A percentile compares a stretch with the other conserved stretches of the same genome.
phyloP scores from a whole-genome alignment of 1,284 basidiomycete genomes.

The Sporisorium reilianum region DNA sequence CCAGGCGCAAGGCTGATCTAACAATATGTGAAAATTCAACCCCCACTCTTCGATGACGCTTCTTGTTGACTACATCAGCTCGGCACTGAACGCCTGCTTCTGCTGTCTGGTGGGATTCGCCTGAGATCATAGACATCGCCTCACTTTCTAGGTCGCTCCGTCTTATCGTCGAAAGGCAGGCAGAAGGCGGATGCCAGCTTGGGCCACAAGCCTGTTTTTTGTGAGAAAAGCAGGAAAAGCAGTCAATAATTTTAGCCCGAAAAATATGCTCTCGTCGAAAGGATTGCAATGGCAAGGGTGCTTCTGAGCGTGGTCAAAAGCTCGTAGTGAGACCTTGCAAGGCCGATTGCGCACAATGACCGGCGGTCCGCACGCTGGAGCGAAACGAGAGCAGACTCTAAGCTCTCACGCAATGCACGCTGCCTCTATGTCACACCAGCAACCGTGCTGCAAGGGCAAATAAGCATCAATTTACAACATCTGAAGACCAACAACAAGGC shows the following conservation, averaged over 20 bases:
- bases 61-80: background rate
- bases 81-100: no score
- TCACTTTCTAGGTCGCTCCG: background rate
- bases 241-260: background rate
- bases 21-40: background rate
- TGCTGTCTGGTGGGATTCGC: no score
- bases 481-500: slow-evolving; percentile 8
- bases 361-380: background rate
- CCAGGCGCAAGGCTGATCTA: background rate
- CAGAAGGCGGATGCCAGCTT: background rate
- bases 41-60: background rate
- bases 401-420: background rate
- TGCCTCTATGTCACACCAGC: background rate
- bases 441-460: background rate
- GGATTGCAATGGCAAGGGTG: no score
- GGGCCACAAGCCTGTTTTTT: background rate
- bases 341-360: background rate
- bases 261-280: no score
- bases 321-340: background rate
- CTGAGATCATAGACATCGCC: background rate
- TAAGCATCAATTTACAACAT: slow-evolving; percentile 9
- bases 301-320: background rate
- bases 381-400: background rate
- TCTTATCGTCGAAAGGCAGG: background rate
- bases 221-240: background rate